Percentiles rank a stretch among this genome's conserved stretches.
These are phyloP conservation scores for Dovyalis caffra DNA, from an alignment of 345 rosid genomes.

Conservation along the genomic window DNA sequence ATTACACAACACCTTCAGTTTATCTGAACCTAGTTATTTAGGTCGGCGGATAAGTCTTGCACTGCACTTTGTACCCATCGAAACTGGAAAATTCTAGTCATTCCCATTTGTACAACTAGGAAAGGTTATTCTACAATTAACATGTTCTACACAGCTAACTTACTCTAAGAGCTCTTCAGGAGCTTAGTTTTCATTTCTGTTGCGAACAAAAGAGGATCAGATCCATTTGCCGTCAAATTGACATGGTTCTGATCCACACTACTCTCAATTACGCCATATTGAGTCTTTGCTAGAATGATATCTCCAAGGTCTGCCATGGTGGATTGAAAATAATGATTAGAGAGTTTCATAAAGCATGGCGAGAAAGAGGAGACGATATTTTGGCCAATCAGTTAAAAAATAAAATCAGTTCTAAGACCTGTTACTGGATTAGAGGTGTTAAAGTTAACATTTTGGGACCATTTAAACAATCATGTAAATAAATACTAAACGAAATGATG, in stretches of 20 bases:
- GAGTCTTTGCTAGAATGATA: slow-evolving; percentile 8
- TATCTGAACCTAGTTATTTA: neutral
- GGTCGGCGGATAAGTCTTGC: neutral
- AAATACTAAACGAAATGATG: neutral
- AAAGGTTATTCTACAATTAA: neutral
- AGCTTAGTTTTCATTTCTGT: neutral
- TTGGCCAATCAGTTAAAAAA: neutral
- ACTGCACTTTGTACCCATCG: neutral
- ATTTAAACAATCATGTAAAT: neutral
- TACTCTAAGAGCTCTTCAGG: neutral
- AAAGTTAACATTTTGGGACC: neutral
- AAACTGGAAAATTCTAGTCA: neutral
- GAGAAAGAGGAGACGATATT: neutral
- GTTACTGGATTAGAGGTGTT: neutral
- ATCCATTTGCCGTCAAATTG: slow-evolving; percentile 3
- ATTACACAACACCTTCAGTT: neutral
- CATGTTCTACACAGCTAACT: neutral
- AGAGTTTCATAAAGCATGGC: no score
- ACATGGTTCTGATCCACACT: slow-evolving; percentile 1
- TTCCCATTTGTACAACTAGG: neutral
- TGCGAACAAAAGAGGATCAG: neutral
- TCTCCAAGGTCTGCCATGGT: slow-evolving; percentile 16
- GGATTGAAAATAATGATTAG: neutral
- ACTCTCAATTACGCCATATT: neutral
- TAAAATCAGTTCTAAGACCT: neutral